A percentile compares a stretch with the other conserved stretches of the same genome.
These are phyloP conservation scores for Phytophthora sp. DNA, from an alignment of 352 stramenopile species.

Conservation along the genomic window DNA sequence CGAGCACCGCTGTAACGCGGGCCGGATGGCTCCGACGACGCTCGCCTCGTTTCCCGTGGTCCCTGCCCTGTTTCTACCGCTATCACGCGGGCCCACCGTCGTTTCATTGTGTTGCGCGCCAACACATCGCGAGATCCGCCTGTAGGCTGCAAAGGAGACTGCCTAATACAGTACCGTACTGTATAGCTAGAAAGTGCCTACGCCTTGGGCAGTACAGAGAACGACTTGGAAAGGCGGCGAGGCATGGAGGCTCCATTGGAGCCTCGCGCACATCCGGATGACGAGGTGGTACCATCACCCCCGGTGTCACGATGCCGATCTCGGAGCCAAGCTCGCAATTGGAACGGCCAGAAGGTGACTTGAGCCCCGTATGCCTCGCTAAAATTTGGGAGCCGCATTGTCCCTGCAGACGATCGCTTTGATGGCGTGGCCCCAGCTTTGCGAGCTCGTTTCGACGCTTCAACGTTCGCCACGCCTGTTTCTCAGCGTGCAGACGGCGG, in stretches of 20 bases:
- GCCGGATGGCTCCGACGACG: slow-evolving; percentile 6
- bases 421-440: slow-evolving; percentile 24
- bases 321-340: slow-evolving; percentile 7
- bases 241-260: too few relatives aligned
- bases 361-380: slow-evolving; percentile 10
- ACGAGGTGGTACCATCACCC: slow-evolving; percentile 22
- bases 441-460: slow-evolving; percentile 26
- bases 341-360: slow-evolving; percentile 16
- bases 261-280: slow-evolving; percentile 19
- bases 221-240: slow-evolving; percentile 25
- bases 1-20: slow-evolving; percentile 11
- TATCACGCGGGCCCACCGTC: slow-evolving; percentile 10
- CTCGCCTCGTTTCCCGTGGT: slow-evolving; percentile 23
- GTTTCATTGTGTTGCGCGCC: slow-evolving; percentile 32
- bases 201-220: slow-evolving; percentile 18
- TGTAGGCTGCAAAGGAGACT: slow-evolving; percentile 33
- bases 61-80: slow-evolving; percentile 20
- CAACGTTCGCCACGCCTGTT: slow-evolving; percentile 26
- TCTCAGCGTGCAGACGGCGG: slow-evolving; percentile 28
- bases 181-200: too few relatives aligned
- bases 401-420: slow-evolving; percentile 24
- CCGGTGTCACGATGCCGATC: slow-evolving; percentile 26
- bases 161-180: too few relatives aligned
- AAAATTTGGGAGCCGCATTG: slow-evolving; percentile 31
- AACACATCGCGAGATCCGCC: slow-evolving; percentile 30